phyloP scores from a whole-genome alignment of 164 flowering plant genomes.

The Vitis amurensis region DNA sequence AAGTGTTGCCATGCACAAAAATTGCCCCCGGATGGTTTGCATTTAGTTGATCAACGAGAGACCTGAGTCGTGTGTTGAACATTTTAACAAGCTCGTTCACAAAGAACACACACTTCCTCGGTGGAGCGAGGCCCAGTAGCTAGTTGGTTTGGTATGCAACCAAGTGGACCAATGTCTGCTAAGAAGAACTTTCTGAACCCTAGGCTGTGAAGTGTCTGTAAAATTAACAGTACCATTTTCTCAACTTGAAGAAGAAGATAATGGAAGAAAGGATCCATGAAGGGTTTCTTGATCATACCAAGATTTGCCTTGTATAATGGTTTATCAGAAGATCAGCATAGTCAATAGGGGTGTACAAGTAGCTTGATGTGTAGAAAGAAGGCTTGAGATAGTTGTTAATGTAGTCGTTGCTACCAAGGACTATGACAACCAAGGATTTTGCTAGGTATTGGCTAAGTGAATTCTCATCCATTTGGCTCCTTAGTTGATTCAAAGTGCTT shows the following conservation, averaged over 20 bases:
- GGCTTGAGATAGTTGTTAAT: constrained; percentile 47
- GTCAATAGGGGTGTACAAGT: constrained; percentile 24
- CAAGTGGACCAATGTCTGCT: constrained; percentile 47
- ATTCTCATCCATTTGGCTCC: constrained; percentile 18
- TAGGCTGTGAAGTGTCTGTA: constrained; percentile 32
- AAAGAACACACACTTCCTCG: constrained; percentile 36
- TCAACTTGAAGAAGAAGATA: no score
- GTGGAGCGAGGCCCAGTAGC: constrained; percentile 25
- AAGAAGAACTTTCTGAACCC: constrained; percentile 49
- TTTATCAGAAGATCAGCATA: constrained; percentile 38
- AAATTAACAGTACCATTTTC: neutral
- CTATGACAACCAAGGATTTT: constrained; percentile 28
- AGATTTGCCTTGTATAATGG: constrained; percentile 35
- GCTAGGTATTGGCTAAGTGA: constrained; percentile 19
- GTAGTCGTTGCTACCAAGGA: constrained; percentile 49
- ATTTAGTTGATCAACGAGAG: constrained; percentile 37
- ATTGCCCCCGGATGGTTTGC: constrained; percentile 19
- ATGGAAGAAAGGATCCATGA: no score
- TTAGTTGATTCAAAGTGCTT: constrained; percentile 22
- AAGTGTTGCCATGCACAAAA: constrained; percentile 42
- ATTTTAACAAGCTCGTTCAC: constrained; percentile 37
- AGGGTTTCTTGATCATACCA: constrained; percentile 18
- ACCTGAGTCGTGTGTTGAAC: constrained; percentile 33
- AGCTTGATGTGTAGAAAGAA: constrained; percentile 25
- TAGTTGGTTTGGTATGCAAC: constrained; percentile 51